These are phyloP conservation scores for Chaetomiaceae sp. DNA, from an alignment of 2,329 filamentous ascomycete species.

Conservation along the genomic window DNA sequence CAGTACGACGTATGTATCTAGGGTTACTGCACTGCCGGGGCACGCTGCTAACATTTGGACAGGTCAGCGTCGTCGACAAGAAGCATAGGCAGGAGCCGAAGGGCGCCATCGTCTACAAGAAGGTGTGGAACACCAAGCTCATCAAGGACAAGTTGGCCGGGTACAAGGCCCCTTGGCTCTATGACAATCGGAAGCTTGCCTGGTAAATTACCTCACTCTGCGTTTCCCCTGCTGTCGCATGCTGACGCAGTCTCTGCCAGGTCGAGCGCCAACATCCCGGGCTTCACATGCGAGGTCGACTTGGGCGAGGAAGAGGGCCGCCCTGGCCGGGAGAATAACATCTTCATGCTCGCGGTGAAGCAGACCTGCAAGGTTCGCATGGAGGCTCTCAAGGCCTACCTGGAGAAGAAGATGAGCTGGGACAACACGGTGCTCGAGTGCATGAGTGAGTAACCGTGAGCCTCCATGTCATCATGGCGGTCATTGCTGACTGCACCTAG, in stretches of 20 bases:
- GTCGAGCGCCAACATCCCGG: slow-evolving; percentile 38
- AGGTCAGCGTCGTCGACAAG: slow-evolving; percentile 67
- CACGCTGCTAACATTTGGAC: slow-evolving; percentile 6
- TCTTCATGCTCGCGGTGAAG: slow-evolving; percentile 58
- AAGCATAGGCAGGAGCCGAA: slow-evolving; percentile 63
- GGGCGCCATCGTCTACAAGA: slow-evolving; percentile 60
- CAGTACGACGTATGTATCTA: slow-evolving; percentile 74
- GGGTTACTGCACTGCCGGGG: background rate
- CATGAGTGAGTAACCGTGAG: slow-evolving; percentile 53
- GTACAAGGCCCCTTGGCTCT: slow-evolving; percentile 57
- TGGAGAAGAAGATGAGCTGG: slow-evolving; percentile 56
- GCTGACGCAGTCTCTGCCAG: slow-evolving; percentile 18
- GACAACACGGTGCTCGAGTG: slow-evolving; percentile 68
- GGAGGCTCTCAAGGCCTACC: slow-evolving; percentile 59
- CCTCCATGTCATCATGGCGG: background rate
- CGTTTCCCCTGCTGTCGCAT: background rate
- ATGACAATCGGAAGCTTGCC: slow-evolving; percentile 78
- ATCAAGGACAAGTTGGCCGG: slow-evolving; percentile 53
- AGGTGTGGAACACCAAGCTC: slow-evolving; percentile 65
- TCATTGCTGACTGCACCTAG: slow-evolving; percentile 30
- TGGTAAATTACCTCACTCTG: slow-evolving; percentile 51
- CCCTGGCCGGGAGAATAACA: slow-evolving; percentile 37
- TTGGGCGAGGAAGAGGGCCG: slow-evolving; percentile 60
- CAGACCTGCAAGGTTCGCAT: slow-evolving; percentile 67
- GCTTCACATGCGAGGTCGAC: slow-evolving; percentile 59